Evolutionary conservation across 805 yeast genomes (phyloP).

Genomic region (Candida hungchunana): DNA sequence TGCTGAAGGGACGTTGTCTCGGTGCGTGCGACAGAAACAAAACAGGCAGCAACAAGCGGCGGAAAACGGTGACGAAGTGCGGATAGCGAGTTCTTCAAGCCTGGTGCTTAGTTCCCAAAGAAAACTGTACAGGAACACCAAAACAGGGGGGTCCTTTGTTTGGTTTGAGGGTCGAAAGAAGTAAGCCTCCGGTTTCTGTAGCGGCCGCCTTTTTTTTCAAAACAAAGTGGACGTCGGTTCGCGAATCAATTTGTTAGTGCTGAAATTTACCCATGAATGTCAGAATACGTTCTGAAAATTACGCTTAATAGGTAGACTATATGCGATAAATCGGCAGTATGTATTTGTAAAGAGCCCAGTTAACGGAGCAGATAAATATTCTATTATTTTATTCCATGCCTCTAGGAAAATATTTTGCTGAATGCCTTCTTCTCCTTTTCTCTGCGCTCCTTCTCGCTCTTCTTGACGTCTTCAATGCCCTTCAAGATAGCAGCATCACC

Average conservation of each 20-base stretch:
- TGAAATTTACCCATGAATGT: conserved; percentile 14
- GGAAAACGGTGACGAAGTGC: no score
- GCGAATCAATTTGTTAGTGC: conserved; percentile 1
- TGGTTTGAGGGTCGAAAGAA: no score
- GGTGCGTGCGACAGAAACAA: no score
- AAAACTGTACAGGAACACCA: conserved; percentile 10
- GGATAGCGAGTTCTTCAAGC: conserved; percentile 1
- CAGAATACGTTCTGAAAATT: background rate
- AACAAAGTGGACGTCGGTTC: conserved; percentile 8
- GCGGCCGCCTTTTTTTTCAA: conserved; percentile 13
- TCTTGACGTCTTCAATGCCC: conserved; percentile 59
- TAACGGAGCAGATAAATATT: no score
- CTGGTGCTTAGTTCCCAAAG: conserved; percentile 7
- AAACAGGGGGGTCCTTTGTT: no score
- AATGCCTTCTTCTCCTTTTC: conserved; percentile 72
- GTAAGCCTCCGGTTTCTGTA: no score
- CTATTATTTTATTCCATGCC: no score
- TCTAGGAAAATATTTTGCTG: conserved; percentile 56
- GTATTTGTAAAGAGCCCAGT: no score
- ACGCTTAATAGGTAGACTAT: background rate
- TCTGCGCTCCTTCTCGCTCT: conserved; percentile 45
- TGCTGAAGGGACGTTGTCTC: background rate
- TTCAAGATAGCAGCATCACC: conserved; percentile 66
- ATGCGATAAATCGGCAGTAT: background rate
- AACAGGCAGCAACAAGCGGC: no score